These are phyloP conservation scores for Pythium aphanidermatum DNA, from an alignment of 352 stramenopile species.

Conservation along the genomic window DNA sequence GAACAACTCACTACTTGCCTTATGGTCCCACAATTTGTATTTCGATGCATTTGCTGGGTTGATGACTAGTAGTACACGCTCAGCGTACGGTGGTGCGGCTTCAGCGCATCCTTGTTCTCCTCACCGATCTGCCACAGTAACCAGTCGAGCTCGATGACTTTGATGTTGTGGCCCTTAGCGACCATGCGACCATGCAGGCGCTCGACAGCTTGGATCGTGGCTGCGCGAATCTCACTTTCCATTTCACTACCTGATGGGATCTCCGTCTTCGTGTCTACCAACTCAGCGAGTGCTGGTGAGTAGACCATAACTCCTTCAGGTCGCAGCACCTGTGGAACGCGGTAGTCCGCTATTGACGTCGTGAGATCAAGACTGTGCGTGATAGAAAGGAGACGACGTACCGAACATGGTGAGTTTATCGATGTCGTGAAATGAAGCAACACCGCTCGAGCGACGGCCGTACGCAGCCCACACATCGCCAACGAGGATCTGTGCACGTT, in stretches of 20 bases:
- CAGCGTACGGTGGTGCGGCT: conserved; percentile 76
- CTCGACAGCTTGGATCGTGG: conserved; percentile 83
- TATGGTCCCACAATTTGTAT: neutral
- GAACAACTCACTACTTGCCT: conserved; percentile 8
- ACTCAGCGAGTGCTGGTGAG: conserved; percentile 29
- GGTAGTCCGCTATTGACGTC: conserved; percentile 78
- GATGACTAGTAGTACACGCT: conserved; percentile 78
- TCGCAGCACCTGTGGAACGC: conserved; percentile 75
- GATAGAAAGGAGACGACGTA: too few species aligned
- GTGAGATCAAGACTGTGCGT: too few species aligned
- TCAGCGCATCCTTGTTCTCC: conserved; percentile 59
- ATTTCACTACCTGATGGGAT: conserved; percentile 64
- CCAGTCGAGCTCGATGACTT: conserved; percentile 86
- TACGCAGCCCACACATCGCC: conserved; percentile 86
- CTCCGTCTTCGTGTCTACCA: conserved; percentile 50
- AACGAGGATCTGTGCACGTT: conserved; percentile 86
- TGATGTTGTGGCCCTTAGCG: conserved; percentile 27
- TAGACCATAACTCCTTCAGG: conserved; percentile 70
- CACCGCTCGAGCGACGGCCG: conserved; percentile 33
- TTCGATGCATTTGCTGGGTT: neutral
- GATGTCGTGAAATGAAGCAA: conserved; percentile 76
- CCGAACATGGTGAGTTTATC: conserved; percentile 86
- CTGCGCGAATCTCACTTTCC: conserved; percentile 80
- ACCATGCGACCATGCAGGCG: conserved; percentile 38
- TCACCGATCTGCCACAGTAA: conserved; percentile 85